phyloP scores from a whole-genome alignment of 257 asterid genomes.

The Nicotiana tomentosiformis region DNA sequence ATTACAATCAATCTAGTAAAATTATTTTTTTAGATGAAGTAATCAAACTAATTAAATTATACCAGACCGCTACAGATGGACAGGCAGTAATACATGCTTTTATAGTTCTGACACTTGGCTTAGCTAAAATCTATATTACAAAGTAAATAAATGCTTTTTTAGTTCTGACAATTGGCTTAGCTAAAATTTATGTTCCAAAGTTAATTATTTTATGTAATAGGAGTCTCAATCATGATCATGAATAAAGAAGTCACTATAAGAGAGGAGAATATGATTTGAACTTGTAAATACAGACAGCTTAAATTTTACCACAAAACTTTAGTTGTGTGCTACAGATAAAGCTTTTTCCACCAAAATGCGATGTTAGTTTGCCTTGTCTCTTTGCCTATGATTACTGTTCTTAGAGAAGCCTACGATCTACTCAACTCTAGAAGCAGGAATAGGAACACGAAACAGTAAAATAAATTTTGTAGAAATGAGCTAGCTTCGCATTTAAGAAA shows the following conservation, averaged over 20 bases:
- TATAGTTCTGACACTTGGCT: neutral
- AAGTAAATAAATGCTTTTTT: neutral
- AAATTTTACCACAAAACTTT: neutral
- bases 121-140: neutral
- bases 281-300: neutral
- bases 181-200: neutral
- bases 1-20: neutral
- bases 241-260: neutral
- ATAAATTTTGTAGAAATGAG: neutral
- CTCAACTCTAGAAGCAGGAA: neutral
- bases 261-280: neutral
- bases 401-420: neutral
- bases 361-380: neutral
- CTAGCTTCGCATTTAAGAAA: neutral
- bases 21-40: neutral
- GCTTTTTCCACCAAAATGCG: neutral
- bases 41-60: neutral
- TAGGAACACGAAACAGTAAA: neutral
- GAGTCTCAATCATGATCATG: neutral
- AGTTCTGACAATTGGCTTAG: neutral
- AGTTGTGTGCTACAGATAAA: neutral
- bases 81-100: neutral
- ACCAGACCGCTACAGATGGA: neutral
- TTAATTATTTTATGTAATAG: neutral
- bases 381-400: neutral